Conservation (phyloP, 805 yeast genomes). For the Wickerhamomyces tratensis region DNA sequence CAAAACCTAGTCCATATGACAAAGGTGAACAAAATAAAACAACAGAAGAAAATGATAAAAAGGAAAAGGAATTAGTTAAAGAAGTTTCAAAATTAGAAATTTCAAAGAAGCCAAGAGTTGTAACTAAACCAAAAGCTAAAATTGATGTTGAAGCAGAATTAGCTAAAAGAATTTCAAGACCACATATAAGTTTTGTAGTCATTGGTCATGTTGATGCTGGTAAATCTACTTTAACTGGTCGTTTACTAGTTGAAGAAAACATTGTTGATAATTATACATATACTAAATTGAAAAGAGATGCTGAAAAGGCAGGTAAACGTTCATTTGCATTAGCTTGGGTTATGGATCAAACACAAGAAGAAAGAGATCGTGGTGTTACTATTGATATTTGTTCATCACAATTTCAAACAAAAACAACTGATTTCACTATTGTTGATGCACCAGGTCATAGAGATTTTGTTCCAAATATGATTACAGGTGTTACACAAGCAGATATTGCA, state of each 20-base stretch:
- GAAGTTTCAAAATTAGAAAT: constrained; percentile 6
- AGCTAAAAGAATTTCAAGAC: constrained; percentile 74
- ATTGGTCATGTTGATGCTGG: constrained; percentile 99
- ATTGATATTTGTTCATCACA: constrained; percentile 89
- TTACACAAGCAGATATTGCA: constrained; percentile 91
- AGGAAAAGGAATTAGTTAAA: constrained; percentile 17
- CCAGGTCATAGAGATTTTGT: constrained; percentile 97
- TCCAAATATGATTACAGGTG: constrained; percentile 94
- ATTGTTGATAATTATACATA: constrained; percentile 95
- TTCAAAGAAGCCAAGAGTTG: constrained; percentile 8
- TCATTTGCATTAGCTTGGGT: constrained; percentile 98
- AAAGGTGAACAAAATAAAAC: constrained; percentile 49
- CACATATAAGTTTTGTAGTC: constrained; percentile 97
- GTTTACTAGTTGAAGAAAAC: constrained; percentile 94
- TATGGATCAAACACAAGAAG: constrained; percentile 90
- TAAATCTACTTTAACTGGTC: constrained; percentile 97
- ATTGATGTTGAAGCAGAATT: constrained; percentile 17
- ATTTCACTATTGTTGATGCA: constrained; percentile 88
- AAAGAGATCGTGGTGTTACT: constrained; percentile 96
- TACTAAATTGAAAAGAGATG: constrained; percentile 96
- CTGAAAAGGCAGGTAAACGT: constrained; percentile 95
- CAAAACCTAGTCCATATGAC: constrained; percentile 80
- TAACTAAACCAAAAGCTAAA: constrained; percentile 13
- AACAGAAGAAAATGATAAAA: constrained; percentile 19
- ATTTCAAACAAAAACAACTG: constrained; percentile 85